These are phyloP conservation scores for Rhizopogon vesiculosus DNA, from an alignment of 768 basidiomycete genomes.

Conservation along the genomic window DNA sequence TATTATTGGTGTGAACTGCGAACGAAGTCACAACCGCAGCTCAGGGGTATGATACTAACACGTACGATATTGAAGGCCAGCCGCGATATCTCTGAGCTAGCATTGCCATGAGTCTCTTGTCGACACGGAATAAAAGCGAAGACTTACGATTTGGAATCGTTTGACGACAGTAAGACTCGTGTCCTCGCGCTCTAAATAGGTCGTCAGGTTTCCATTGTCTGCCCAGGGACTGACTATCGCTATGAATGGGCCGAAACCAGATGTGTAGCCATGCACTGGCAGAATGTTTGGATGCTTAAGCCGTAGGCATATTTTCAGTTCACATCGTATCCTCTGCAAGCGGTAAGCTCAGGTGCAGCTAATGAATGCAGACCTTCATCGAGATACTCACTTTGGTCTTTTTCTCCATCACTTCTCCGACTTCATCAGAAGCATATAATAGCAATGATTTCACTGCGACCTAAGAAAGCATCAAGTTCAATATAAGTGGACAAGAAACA, in stretches of 20 bases:
- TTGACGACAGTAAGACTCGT: conserved; percentile 1
- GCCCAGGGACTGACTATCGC: conserved; percentile 19
- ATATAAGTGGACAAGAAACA: no score
- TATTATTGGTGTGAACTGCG: no score
- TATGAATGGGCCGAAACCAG: conserved; percentile 13
- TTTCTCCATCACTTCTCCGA: not conserved
- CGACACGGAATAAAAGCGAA: not conserved
- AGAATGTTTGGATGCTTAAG: conserved; percentile 17
- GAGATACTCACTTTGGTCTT: no score
- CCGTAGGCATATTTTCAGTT: conserved; percentile 14
- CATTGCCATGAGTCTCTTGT: no score
- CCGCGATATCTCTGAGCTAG: no score
- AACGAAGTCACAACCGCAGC: no score
- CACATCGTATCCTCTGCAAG: conserved; percentile 12
- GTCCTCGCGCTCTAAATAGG: conserved; percentile 9
- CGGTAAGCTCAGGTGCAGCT: not conserved
- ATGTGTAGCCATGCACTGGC: conserved; percentile 12
- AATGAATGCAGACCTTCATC: not conserved
- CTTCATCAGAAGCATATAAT: not conserved
- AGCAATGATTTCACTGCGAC: not conserved
- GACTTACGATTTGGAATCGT: conserved; percentile 14
- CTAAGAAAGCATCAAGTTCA: no score
- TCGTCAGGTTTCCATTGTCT: conserved; percentile 11
- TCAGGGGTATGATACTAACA: no score
- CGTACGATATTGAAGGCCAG: no score